phyloP scores from a whole-genome alignment of 805 yeast genomes.

The Pichia cephalocereana region DNA sequence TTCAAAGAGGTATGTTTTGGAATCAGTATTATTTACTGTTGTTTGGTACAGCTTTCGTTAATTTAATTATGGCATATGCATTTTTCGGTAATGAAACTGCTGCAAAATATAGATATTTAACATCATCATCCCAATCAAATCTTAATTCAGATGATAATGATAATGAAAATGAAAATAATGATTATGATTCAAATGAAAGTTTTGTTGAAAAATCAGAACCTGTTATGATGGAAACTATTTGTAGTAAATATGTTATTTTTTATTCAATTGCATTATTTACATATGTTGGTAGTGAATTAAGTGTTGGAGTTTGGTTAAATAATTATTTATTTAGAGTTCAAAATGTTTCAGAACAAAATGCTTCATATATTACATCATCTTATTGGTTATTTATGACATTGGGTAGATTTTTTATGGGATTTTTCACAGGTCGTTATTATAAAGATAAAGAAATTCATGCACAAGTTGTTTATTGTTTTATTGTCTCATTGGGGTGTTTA shows the following conservation, averaged over 20 bases:
- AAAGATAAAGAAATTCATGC: conserved; percentile 33
- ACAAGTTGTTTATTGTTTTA: conserved; percentile 29
- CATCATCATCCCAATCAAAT: conserved; percentile 1
- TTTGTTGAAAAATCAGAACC: conserved; percentile 4
- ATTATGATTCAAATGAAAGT: conserved; percentile 12
- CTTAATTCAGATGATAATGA: too few species aligned
- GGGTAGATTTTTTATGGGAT: conserved; percentile 40
- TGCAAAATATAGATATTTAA: conserved; percentile 31
- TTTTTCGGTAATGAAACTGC: conserved; percentile 36
- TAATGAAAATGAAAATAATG: background rate
- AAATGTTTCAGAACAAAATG: conserved; percentile 24
- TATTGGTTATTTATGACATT: conserved; percentile 44
- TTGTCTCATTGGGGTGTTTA: conserved; percentile 27
- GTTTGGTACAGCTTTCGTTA: conserved; percentile 19
- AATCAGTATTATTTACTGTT: conserved; percentile 35
- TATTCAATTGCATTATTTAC: conserved; percentile 35
- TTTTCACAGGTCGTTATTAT: conserved; percentile 37
- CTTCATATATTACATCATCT: conserved; percentile 40
- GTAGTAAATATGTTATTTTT: conserved; percentile 30
- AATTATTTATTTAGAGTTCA: conserved; percentile 37
- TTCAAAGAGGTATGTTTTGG: conserved; percentile 34
- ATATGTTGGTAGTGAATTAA: conserved; percentile 44
- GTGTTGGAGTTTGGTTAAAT: conserved; percentile 46
- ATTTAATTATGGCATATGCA: conserved; percentile 18
- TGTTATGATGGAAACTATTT: conserved; percentile 17